phyloP scores from a whole-genome alignment of 371 early-diverging fungal genomes.

The Mucor irregularis region DNA sequence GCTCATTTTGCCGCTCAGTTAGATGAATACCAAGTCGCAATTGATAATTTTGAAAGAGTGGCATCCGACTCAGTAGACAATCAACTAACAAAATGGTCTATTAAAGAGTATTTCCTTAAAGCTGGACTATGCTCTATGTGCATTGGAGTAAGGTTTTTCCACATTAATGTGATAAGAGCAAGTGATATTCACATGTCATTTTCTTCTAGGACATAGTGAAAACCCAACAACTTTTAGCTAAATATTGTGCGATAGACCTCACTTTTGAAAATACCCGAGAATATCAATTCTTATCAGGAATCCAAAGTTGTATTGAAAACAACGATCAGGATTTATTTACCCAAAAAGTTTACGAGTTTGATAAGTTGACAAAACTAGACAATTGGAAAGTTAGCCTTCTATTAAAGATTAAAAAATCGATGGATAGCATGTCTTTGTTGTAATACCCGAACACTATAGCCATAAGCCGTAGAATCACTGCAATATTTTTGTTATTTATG shows the following conservation, averaged over 20 bases:
- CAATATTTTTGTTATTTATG: too few species aligned
- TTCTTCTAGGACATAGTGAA: slow-evolving; percentile 72
- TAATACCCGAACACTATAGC: too few species aligned
- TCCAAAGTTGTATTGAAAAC: slow-evolving; percentile 75
- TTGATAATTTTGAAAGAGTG: slow-evolving; percentile 84
- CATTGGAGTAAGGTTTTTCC: slow-evolving; percentile 50
- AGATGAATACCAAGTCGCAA: slow-evolving; percentile 86
- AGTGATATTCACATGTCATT: background rate
- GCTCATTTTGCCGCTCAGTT: slow-evolving; percentile 89
- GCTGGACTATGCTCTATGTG: slow-evolving; percentile 89
- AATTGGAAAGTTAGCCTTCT: slow-evolving; percentile 94
- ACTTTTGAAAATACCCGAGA: slow-evolving; percentile 87
- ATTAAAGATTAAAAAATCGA: slow-evolving; percentile 82
- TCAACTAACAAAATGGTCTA: slow-evolving; percentile 90
- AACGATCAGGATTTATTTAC: slow-evolving; percentile 84
- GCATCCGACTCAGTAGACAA: slow-evolving; percentile 83
- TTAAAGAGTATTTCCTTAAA: slow-evolving; percentile 94
- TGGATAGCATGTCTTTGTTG: slow-evolving; percentile 5
- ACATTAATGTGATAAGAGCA: background rate
- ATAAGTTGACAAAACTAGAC: slow-evolving; percentile 87
- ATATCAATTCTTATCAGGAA: slow-evolving; percentile 73
- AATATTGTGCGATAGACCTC: slow-evolving; percentile 84
- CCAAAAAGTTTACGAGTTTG: slow-evolving; percentile 78
- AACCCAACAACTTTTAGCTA: slow-evolving; percentile 68
- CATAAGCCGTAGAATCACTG: too few species aligned